Evolutionary conservation across 768 basidiomycete genomes (phyloP), one percentile per base, ranked within the genome.

Genomic region (Antrodiella citrinella): DNA sequence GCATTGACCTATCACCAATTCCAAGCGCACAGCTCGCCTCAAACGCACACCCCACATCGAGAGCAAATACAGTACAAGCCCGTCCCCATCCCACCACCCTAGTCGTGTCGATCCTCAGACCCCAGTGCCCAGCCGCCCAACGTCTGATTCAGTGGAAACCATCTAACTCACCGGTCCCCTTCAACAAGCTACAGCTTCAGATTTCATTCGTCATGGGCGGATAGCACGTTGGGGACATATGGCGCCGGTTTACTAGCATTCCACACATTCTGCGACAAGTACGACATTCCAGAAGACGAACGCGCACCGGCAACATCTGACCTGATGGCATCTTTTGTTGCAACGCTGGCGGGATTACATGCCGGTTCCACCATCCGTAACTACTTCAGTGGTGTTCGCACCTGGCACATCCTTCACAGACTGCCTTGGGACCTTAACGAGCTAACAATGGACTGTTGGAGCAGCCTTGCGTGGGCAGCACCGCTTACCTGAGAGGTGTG

Each of bases 391-490:
- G 70, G 68, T 0, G 41, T 77, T 0, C 55, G 66, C 1, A 73
- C 75, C 2, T 79, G 75, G 75, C 74, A 79, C 54, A 58, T 69
- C 1, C 46, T 77, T 0, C 74, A 79, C 49, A 61, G 72, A 0
- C 3, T 70, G 0, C 41, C 22, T 0, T 76, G 69, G 69, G 40
- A 15, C 0, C 48, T 68, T 0, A 53, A 69, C 23, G 41, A 61
- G 0, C 38, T 40, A 0, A 58, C 67, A 18, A 25, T 52, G 0
- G 52, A 62, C 0, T n/a, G n/a, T n/a, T n/a, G n/a, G n/a, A n/a
- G n/a, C n/a, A n/a, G n/a, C n/a, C n/a, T n/a, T n/a, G n/a, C n/a
- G n/a, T n/a, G n/a, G n/a, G n/a, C n/a, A n/a, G n/a, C n/a, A n/a
- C n/a, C n/a, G n/a, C n/a, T n/a, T n/a, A n/a, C n/a, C n/a, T n/a